Base-by-base conservation (phyloP, 2,329 filamentous ascomycete species). In the Monilinia fructigena region DNA sequence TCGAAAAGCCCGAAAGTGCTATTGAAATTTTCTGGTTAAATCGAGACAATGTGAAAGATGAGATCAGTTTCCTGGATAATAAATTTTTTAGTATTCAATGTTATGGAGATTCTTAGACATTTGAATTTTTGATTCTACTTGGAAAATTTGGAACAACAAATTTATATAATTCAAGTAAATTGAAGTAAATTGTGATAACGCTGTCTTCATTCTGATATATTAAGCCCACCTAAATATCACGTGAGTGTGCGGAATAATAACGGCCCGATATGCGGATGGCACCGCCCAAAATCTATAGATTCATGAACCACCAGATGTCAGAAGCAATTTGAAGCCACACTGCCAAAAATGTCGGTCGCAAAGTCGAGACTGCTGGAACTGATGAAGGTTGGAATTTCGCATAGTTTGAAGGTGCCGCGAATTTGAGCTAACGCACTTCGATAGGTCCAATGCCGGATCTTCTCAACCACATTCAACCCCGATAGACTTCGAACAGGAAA, bases 401-500 rank as follows among this genome's bases (percentile, higher is more conserved):
- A n/a, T n/a, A 3, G 16, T 16, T 18, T 2, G n/a, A 31, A 59
- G 7, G 12, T 10, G 18, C 28, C 40, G 63, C 38, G 12, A 48
- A 68, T 20, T 7, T 4, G n/a, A 14, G 14, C 58, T 50, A 50
- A 61, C 23, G 11, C 58, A 61, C 42, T 72, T 52, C 23, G n/a
- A 52, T 74, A 97, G 93, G 85, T 86, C 76, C 93, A 93, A 89
- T 97, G 92, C 84, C 87, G 89, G 77, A 86, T 98, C 81, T 99
- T 98, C 83, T 89, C 89, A 75, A 91, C 90, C 61, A 93, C 89
- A 63, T 98, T 88, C 83, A 99, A 99, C 80, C 95, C 95, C 35
- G 84, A 92, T 65, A 82, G 88, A 72, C 78, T 90, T 69, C 91
- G 95, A 69, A 86, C 92, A 72, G 95, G 95, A 75, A 97, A 95